phyloP scores from a whole-genome alignment of 2,329 filamentous ascomycete species.

The Alternaria ethzedia region DNA sequence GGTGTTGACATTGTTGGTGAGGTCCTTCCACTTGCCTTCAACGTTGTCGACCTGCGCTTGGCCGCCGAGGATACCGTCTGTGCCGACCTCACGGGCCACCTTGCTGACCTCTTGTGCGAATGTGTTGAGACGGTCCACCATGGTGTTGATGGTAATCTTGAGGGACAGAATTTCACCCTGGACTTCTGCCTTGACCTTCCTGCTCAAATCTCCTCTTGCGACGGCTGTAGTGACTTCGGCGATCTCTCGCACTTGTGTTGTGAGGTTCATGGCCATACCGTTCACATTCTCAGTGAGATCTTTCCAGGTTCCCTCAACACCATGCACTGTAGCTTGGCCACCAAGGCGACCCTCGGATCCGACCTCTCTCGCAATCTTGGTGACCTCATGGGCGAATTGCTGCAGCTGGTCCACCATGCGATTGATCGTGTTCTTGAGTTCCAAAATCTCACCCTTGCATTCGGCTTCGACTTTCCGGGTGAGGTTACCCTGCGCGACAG shows the following conservation, averaged over 20 bases:
- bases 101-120: conserved; percentile 71
- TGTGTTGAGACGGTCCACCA: conserved; percentile 69
- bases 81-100: conserved; percentile 69
- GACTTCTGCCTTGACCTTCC: conserved; percentile 60
- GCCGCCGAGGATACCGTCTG: conserved; percentile 68
- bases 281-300: conserved; percentile 62
- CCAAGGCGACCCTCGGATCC: conserved; percentile 59
- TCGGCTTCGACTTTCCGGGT: conserved; percentile 60
- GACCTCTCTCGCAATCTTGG: conserved; percentile 60
- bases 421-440: conserved; percentile 61
- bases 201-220: conserved; percentile 58
- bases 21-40: conserved; percentile 70
- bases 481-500: conserved; percentile 59
- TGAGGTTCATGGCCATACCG: conserved; percentile 60
- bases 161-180: conserved; percentile 63
- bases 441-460: conserved; percentile 60
- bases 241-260: conserved; percentile 60
- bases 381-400: conserved; percentile 61
- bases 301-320: conserved; percentile 61
- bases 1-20: conserved; percentile 71
- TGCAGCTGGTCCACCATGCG: conserved; percentile 61
- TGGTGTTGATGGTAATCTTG: conserved; percentile 83
- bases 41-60: conserved; percentile 70
- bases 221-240: conserved; percentile 61
- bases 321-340: conserved; percentile 60